Conservation (phyloP, 768 basidiomycete species). For the Psilocybe cyanescens region DNA sequence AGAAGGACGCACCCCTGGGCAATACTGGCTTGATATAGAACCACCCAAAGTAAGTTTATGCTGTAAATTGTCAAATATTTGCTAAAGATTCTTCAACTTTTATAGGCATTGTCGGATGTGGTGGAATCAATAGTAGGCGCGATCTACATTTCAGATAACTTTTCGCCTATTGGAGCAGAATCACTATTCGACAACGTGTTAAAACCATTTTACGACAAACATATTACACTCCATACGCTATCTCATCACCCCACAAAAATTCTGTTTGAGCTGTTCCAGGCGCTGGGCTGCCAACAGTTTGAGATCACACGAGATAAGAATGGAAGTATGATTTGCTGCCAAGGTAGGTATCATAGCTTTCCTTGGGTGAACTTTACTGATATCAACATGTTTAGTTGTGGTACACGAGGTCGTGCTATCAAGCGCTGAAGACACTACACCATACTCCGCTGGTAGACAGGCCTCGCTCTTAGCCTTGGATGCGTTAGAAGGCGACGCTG, state of each 20-base stretch:
- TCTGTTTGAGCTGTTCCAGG: conserved; percentile 74
- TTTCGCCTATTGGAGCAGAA: conserved; percentile 62
- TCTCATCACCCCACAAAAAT: conserved; percentile 79
- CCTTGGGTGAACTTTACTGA: not conserved
- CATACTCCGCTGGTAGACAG: conserved; percentile 57
- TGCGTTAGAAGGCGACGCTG: conserved; percentile 65
- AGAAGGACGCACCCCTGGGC: conserved; percentile 59
- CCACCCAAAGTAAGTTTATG: conserved; percentile 68
- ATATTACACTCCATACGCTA: conserved; percentile 73
- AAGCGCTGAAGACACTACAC: conserved; percentile 54
- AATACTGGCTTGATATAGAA: conserved; percentile 80
- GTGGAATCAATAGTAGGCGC: conserved; percentile 83
- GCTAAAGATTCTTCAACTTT: conserved; percentile 2
- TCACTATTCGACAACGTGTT: conserved; percentile 69
- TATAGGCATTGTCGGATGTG: conserved; percentile 75
- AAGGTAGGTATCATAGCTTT: conserved; percentile 43
- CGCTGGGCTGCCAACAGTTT: conserved; percentile 71
- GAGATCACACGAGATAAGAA: conserved; percentile 57
- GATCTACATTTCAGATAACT: conserved; percentile 76
- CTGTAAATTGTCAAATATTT: not conserved
- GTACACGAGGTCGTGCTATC: conserved; percentile 70
- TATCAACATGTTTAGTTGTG: conserved; percentile 48
- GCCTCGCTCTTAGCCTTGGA: conserved; percentile 72
- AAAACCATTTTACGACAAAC: conserved; percentile 78
- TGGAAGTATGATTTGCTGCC: conserved; percentile 44